A percentile compares a stretch with the other conserved stretches of the same genome.
These are phyloP conservation scores for Dioszegia crocea DNA, from an alignment of 768 basidiomycete genomes.

Conservation along the genomic window DNA sequence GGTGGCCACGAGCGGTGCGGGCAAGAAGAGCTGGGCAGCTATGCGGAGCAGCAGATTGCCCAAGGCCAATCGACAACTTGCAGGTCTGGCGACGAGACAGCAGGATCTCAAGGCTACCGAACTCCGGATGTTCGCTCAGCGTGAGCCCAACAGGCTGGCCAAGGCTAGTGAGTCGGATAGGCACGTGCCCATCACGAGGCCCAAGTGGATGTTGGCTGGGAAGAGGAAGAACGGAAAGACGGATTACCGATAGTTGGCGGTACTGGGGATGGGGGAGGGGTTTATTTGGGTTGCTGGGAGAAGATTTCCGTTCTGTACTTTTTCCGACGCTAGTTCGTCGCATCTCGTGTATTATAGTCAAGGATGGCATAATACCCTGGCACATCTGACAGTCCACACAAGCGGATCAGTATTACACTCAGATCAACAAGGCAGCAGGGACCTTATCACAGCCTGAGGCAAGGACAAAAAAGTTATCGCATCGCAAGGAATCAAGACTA, in stretches of 20 bases:
- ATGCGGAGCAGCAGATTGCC: constrained; percentile 43
- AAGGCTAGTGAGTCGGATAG: constrained; percentile 75
- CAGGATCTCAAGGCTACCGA: constrained; percentile 76
- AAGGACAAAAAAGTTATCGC: background rate
- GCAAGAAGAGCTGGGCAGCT: constrained; percentile 50
- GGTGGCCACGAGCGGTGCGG: constrained; percentile 43
- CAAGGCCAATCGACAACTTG: constrained; percentile 67
- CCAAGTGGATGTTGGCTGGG: constrained; percentile 48
- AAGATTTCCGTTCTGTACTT: background rate
- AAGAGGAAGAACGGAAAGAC: constrained; percentile 51
- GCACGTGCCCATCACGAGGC: constrained; percentile 49
- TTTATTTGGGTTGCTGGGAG: background rate
- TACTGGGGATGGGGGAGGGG: too few relatives aligned
- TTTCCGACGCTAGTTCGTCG: background rate
- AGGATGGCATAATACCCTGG: background rate
- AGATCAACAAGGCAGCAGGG: background rate
- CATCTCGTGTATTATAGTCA: constrained; percentile 2
- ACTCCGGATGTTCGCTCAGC: constrained; percentile 79
- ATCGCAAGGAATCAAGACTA: constrained; percentile 4
- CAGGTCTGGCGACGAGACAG: constrained; percentile 73
- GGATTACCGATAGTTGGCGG: constrained; percentile 42
- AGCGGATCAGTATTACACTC: too few relatives aligned
- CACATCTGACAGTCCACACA: background rate
- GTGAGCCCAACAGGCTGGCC: constrained; percentile 78
- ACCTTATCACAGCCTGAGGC: background rate